These are phyloP conservation scores for Kluyveromyces marxianus DNA, from an alignment of 1,139 yeast species.

Conservation along the genomic window DNA sequence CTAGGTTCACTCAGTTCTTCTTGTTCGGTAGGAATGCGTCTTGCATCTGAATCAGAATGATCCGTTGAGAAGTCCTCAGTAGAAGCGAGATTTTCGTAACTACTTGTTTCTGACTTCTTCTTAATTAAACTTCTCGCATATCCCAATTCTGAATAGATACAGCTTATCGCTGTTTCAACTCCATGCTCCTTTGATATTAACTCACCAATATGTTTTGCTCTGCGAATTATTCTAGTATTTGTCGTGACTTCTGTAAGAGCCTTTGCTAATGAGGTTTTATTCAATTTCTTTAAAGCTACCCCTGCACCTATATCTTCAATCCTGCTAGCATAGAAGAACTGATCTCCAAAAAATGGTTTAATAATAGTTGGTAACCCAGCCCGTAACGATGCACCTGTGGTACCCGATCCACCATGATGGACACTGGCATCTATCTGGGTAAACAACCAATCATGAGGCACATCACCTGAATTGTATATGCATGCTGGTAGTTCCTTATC, in stretches of 20 bases:
- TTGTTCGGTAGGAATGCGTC: not conserved
- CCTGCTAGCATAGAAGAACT: conserved; percentile 80
- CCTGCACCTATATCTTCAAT: conserved; percentile 93
- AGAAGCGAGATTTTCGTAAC: not conserved
- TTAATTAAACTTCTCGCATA: conserved; percentile 54
- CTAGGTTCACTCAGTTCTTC: not conserved
- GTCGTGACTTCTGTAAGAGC: conserved; percentile 65
- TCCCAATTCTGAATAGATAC: conserved; percentile 70
- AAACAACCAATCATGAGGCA: conserved; percentile 94
- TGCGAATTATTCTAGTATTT: conserved; percentile 56
- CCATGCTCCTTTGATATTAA: conserved; percentile 69
- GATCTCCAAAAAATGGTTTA: conserved; percentile 96
- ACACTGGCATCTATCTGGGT: conserved; percentile 87
- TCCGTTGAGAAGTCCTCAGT: not conserved
- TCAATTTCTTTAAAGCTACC: conserved; percentile 57
- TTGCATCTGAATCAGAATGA: not conserved
- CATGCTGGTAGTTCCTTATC: conserved; percentile 62
- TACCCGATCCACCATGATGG: conserved; percentile 97
- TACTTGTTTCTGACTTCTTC: conserved; percentile 4
- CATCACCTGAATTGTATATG: conserved; percentile 59
- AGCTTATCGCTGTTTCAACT: conserved; percentile 64
- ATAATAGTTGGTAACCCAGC: conserved; percentile 85
- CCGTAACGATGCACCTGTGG: conserved; percentile 85
- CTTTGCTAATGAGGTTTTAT: conserved; percentile 50
- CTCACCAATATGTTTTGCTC: conserved; percentile 55